These are phyloP conservation scores for Yamadazyma mexicana DNA, from an alignment of 1,139 yeast species.

Conservation along the genomic window DNA sequence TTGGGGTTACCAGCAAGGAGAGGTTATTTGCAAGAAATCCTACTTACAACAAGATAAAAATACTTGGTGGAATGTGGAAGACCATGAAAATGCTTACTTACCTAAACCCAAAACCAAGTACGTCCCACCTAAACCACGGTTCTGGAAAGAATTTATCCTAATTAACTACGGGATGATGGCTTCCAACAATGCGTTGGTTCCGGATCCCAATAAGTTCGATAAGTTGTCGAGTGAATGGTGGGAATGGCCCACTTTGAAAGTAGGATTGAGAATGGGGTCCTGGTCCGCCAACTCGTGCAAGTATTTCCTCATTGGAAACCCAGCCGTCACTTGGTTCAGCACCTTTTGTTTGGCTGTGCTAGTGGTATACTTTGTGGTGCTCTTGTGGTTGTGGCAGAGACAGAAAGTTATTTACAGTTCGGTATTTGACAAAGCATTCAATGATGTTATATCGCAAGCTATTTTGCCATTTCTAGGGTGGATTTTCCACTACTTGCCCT, in stretches of 20 bases:
- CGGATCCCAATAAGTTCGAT: constrained; percentile 70
- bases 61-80: constrained; percentile 83
- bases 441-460: constrained; percentile 13
- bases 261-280: constrained; percentile 69
- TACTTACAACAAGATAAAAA: constrained; percentile 56
- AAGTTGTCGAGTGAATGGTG: constrained; percentile 69
- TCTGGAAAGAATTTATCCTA: constrained; percentile 69
- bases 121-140: constrained; percentile 64
- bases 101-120: constrained; percentile 39
- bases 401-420: constrained; percentile 21
- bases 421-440: constrained; percentile 14
- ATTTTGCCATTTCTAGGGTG: constrained; percentile 80
- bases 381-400: constrained; percentile 34
- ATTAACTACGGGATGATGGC: constrained; percentile 79
- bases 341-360: constrained; percentile 26
- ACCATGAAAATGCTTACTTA: constrained; percentile 52
- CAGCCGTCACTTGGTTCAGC: constrained; percentile 65
- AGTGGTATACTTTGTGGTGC: constrained; percentile 19
- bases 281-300: constrained; percentile 54
- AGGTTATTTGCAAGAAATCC: constrained; percentile 65
- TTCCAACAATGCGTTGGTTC: constrained; percentile 67
- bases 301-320: constrained; percentile 67
- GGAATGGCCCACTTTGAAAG: constrained; percentile 73
- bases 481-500: constrained; percentile 91
- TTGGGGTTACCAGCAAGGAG: constrained; percentile 85